Base-by-base conservation (phyloP, 768 basidiomycete species). In the Macrocybe gigantea region DNA sequence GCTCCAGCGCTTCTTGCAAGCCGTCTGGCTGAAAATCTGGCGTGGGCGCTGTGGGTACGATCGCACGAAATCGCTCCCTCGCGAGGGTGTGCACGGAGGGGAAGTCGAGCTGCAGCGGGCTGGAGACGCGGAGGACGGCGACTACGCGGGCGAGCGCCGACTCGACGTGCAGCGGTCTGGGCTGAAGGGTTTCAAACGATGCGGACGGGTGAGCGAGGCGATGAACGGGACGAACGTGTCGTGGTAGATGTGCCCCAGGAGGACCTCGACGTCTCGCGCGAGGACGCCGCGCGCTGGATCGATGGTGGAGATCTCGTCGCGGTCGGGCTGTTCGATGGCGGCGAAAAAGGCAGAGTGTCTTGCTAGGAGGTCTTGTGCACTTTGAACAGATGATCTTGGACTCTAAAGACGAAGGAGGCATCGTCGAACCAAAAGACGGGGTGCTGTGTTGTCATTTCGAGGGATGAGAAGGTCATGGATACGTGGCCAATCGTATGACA, bases 231-330 rank as follows among this genome's bases (percentile, higher is more conserved):
- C 82, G 72, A 63, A 87, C 86, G 61, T 61, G 56, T 86, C 79
- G 56, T 85, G 79, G 58, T 88, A 87, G 31, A 88, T 57, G 63
- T 85, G 76, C 49, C 72, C 71, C n/a, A 88, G 64, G 41, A 88
- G 60, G 1, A 66, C 69, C 41, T 76, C 74, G 5, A 85, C 70
- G 58, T 87, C 84, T 38, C 61, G 56, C 12, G 67, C 62, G 35
- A 56, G 59, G 42, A 78, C 67, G 32, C 63, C 59, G 12, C 66
- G 60, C 38, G 70, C 63, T 29, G 56, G 59, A 41, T 77, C 74
- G 37, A 78, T 56, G 11, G 12, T 33, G 42, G 30, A 9, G 13
- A 6, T 12, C 29, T 33, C 11, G 32, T 29, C 1, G 35, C 35
- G 37, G 34, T 37, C 12, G 39, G 49, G 35, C 43, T 45, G 33